These are phyloP conservation scores for Rhododendron kiyosumense DNA, from an alignment of 148 eudicot genomes.

Conservation along the genomic window DNA sequence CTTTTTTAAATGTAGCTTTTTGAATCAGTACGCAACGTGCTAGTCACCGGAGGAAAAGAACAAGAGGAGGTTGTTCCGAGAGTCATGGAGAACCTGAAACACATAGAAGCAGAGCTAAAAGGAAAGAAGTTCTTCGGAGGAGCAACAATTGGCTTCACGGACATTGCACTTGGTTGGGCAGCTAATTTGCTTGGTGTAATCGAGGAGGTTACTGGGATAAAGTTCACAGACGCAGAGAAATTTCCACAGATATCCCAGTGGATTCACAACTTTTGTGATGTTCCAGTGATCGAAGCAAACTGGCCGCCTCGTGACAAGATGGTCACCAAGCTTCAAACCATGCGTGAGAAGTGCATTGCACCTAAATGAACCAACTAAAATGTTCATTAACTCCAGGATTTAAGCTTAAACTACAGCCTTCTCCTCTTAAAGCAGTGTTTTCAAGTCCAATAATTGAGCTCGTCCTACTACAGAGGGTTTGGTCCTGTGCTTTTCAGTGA, in stretches of 20 bases:
- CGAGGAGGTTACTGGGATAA: slow-evolving; percentile 6
- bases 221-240: slow-evolving; percentile 8
- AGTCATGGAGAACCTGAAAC: slow-evolving; percentile 14
- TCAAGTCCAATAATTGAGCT: neutral
- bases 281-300: slow-evolving; percentile 16
- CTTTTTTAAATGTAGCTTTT: slow-evolving; percentile 6
- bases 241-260: slow-evolving; percentile 3
- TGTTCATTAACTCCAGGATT: neutral
- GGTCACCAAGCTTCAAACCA: slow-evolving; percentile 6
- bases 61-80: slow-evolving; percentile 14
- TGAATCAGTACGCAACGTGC: slow-evolving; percentile 5
- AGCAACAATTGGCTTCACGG: slow-evolving; percentile 25
- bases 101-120: slow-evolving; percentile 17
- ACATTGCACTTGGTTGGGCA: slow-evolving; percentile 14
- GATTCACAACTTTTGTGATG: slow-evolving; percentile 12
- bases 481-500: neutral
- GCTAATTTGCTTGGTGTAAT: neutral
- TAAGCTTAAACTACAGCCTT: neutral
- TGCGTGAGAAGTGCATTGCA: neutral
- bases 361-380: neutral
- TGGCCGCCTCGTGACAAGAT: slow-evolving; percentile 20
- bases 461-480: too few relatives aligned
- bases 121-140: slow-evolving; percentile 31
- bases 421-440: neutral
- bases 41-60: slow-evolving; percentile 9